These are phyloP conservation scores for Collariella sp. DNA, from an alignment of 495 filamentous ascomycete genomes.

Conservation along the genomic window DNA sequence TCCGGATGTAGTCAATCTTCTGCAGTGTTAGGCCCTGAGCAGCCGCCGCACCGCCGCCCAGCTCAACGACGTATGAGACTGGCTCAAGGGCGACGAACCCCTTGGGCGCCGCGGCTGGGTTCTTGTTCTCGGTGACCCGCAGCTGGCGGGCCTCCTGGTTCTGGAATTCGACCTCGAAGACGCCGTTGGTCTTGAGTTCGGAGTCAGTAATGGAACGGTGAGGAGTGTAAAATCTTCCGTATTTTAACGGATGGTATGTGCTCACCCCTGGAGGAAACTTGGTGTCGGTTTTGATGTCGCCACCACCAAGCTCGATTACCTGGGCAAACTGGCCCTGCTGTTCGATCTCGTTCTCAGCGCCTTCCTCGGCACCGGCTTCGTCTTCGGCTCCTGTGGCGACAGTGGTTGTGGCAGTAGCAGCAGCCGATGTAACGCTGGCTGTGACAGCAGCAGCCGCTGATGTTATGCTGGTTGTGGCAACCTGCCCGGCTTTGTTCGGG, in stretches of 20 bases:
- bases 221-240: too few species aligned
- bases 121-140: slow-evolving; percentile 30
- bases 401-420: slow-evolving; percentile 7
- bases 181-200: slow-evolving; percentile 19
- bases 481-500: background rate
- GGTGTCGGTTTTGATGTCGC: slow-evolving; percentile 25
- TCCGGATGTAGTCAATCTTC: slow-evolving; percentile 36
- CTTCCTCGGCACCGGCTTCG: slow-evolving; percentile 11
- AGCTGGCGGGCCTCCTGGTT: slow-evolving; percentile 20
- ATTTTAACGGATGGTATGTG: too few species aligned
- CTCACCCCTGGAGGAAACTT: slow-evolving; percentile 24
- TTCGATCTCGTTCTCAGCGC: slow-evolving; percentile 22
- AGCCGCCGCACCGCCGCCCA: slow-evolving; percentile 17
- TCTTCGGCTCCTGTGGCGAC: slow-evolving; percentile 4
- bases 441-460: too few species aligned
- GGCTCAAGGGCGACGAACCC: slow-evolving; percentile 32
- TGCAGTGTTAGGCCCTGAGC: slow-evolving; percentile 25
- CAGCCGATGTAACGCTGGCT: background rate
- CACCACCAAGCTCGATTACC: slow-evolving; percentile 17
- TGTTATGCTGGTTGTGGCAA: background rate
- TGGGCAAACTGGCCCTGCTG: slow-evolving; percentile 19
- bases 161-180: slow-evolving; percentile 34
- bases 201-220: background rate
- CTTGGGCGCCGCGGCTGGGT: slow-evolving; percentile 23
- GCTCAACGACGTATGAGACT: slow-evolving; percentile 27